Percentiles rank a stretch among this genome's conserved stretches.
Evolutionary conservation across 352 stramenopile species (phyloP).

Genomic region (Blastocystis sp.): DNA sequence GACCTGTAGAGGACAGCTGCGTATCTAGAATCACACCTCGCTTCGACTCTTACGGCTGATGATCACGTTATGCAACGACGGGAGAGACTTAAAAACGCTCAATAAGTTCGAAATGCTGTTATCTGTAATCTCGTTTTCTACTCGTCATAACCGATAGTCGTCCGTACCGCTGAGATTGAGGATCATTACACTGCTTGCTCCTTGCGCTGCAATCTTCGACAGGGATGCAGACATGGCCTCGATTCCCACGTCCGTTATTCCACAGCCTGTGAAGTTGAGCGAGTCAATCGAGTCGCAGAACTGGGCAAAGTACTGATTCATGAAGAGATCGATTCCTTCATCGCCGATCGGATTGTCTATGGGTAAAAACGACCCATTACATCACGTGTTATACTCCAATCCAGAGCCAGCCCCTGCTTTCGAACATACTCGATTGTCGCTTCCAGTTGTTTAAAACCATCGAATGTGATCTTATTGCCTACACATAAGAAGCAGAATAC

Average conservation of each 20-base stretch:
- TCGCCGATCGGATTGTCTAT: conserved; percentile 11
- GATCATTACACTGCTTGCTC: background rate
- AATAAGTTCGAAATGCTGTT: background rate
- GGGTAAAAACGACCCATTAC: background rate
- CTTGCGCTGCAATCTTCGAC: background rate
- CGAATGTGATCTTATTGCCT: background rate
- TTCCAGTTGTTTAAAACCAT: background rate
- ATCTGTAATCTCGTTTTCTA: conserved; percentile 40
- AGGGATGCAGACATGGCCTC: background rate
- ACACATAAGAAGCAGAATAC: background rate
- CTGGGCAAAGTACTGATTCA: background rate
- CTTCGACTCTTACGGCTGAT: background rate
- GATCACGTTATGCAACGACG: conserved; percentile 7
- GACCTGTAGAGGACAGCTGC: background rate
- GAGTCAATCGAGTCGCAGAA: background rate
- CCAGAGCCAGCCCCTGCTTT: background rate
- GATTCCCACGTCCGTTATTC: background rate
- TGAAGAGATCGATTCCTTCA: background rate
- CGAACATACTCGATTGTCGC: background rate
- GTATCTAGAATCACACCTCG: background rate
- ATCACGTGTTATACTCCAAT: background rate
- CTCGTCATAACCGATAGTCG: background rate
- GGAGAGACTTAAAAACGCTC: background rate
- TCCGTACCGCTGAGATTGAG: conserved; percentile 25
- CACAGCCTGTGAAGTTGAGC: conserved; percentile 13